These are phyloP conservation scores for Sordaria brevicollis DNA, from an alignment of 495 filamentous ascomycete genomes.

Conservation along the genomic window DNA sequence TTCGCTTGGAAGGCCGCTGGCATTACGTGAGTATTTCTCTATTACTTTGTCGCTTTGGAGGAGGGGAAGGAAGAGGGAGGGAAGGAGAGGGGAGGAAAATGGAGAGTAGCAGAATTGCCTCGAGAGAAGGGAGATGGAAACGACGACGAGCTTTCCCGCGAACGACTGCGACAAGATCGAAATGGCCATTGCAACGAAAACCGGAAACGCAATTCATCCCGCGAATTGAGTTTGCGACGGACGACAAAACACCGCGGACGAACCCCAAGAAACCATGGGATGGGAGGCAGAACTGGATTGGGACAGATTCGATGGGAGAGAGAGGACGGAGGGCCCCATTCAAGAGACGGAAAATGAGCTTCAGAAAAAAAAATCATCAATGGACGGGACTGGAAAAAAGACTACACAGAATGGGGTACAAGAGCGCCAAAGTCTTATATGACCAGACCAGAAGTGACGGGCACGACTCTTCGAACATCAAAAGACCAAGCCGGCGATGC, in stretches of 20 bases:
- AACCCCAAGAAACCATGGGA: not conserved
- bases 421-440: no score
- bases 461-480: no score
- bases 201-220: not conserved
- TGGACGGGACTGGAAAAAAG: not conserved
- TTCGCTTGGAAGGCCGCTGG: constrained; percentile 98
- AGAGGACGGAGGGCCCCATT: not conserved
- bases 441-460: no score
- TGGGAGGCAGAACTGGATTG: not conserved
- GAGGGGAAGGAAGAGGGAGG: not conserved
- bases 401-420: no score
- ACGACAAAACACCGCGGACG: not conserved
- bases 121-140: not conserved
- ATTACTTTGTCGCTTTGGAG: not conserved
- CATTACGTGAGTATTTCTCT: constrained; percentile 61
- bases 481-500: no score
- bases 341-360: not conserved
- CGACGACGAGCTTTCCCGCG: not conserved
- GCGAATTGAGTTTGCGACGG: not conserved
- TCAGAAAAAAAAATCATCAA: not conserved
- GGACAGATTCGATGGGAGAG: not conserved
- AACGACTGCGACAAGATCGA: not conserved
- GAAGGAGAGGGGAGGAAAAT: not conserved
- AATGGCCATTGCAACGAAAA: not conserved
- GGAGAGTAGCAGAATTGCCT: not conserved